Base-by-base conservation (phyloP, 2,329 filamentous ascomycete species). In the Hypocrella siamensis region DNA sequence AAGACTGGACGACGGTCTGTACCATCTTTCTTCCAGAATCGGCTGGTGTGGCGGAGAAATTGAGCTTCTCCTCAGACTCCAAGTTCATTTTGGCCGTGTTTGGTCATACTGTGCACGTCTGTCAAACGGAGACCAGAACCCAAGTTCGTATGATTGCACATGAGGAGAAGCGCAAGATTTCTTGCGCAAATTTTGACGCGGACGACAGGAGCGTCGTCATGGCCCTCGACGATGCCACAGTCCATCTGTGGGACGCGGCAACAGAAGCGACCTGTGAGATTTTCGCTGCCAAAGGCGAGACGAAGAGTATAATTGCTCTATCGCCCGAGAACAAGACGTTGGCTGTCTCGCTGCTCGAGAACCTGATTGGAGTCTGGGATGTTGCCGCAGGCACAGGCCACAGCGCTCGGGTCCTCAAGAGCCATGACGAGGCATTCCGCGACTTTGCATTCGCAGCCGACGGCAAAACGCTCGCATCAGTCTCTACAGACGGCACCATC, bases 391-490 rank as follows among this genome's bases (percentile, higher is more conserved):
- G 35, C 19, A 33, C 33, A 17, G 35, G 35, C 14, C 30, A 38
- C 27, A 38, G 25, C 28, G 35, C 33, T 17, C 35, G 35, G 5
- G 28, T 38, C 19, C 33, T 38, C 24, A 38, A 35, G 26, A 24
- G 35, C 10, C 30, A 38, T 25, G 28, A 33, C 17, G 35, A 35
- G 22, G 33, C 33, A 4, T 38, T 38, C 10, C 28, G 35, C 12
- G 35, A 38, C 15, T 38, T 38, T 19, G 29, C 35, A n/a, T 38
- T 38, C 14, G 33, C 35, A 5, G 33, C 33, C 16, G 33, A 38
- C 17, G 35, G 35, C n/a, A 35, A 29, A 26, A 35, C 31, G 22
- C 35, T 38, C 12, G 35, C 22, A 6, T 38, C 35, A 6, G 31
- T 38, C 17, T 35, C 35, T 12, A 38, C 30, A 10, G 33, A 38